Conservation (phyloP, 495 filamentous ascomycete species). For the Hypoxylon subgilvum region DNA sequence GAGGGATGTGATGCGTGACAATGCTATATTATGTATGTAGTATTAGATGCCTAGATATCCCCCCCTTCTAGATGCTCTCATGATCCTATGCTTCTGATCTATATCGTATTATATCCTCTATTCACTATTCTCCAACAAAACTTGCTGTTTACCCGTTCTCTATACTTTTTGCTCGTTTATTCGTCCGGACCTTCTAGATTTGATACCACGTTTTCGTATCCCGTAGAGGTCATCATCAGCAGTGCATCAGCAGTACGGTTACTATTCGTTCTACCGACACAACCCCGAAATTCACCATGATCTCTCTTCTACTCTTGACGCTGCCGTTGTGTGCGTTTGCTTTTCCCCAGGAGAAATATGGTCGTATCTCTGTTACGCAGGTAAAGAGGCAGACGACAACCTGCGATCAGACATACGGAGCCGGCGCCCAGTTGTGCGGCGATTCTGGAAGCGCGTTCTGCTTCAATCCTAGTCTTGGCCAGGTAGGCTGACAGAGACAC, state of each 20-base stretch:
- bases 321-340: constrained; percentile 16
- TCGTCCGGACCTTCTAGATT: too few relatives aligned
- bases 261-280: neutral
- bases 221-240: neutral
- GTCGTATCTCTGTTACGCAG: constrained; percentile 3
- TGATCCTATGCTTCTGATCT: neutral
- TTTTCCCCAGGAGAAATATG: constrained; percentile 19
- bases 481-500: constrained; percentile 32
- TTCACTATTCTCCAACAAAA: neutral
- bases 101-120: constrained; percentile 1
- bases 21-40: too few relatives aligned
- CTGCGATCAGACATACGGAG: constrained; percentile 49
- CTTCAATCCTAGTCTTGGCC: constrained; percentile 44
- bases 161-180: too few relatives aligned
- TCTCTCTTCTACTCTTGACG: constrained; percentile 13
- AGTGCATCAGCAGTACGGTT: neutral
- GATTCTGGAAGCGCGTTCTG: constrained; percentile 41
- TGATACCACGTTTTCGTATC: too few relatives aligned
- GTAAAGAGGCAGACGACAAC: constrained; percentile 34
- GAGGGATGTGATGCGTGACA: too few relatives aligned
- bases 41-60: neutral
- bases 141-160: neutral
- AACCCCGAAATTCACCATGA: constrained; percentile 10
- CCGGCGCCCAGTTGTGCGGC: constrained; percentile 45
- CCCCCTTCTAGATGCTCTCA: neutral